These are phyloP conservation scores for Alternaria infectoria DNA, from an alignment of 2,329 filamentous ascomycete genomes.

Conservation along the genomic window DNA sequence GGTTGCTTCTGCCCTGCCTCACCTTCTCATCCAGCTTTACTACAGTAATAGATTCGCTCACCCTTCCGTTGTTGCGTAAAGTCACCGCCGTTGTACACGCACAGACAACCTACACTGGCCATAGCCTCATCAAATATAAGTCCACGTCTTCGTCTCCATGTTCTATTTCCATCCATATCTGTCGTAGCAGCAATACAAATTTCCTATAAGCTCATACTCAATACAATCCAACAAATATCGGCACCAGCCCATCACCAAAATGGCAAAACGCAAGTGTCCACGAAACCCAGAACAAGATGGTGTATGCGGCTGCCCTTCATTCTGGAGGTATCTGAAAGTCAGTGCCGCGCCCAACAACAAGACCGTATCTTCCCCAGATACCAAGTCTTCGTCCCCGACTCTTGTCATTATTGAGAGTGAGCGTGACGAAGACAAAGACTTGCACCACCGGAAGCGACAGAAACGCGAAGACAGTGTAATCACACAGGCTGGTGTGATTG, in stretches of 20 bases:
- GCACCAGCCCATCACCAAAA: neutral
- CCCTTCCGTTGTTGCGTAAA: neutral
- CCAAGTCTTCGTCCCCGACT: too few species aligned
- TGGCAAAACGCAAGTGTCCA: constrained; percentile 5
- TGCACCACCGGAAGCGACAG: neutral
- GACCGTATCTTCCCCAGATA: neutral
- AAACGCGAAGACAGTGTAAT: neutral
- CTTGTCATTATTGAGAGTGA: neutral
- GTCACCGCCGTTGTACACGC: neutral
- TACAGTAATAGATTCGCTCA: neutral
- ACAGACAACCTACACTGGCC: neutral
- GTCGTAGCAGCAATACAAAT: neutral
- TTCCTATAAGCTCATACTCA: neutral
- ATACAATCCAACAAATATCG: neutral
- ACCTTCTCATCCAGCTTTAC: neutral
- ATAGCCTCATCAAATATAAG: neutral
- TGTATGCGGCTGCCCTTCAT: constrained; percentile 34
- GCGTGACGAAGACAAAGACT: neutral
- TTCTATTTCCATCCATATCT: too few species aligned
- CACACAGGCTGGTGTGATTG: too few species aligned
- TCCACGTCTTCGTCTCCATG: too few species aligned
- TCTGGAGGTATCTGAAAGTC: constrained; percentile 20
- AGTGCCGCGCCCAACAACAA: neutral
- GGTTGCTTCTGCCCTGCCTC: neutral
- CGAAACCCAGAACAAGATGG: constrained; percentile 20